Conservation (phyloP, 257 asterid genomes). For the Verbena officinalis region DNA sequence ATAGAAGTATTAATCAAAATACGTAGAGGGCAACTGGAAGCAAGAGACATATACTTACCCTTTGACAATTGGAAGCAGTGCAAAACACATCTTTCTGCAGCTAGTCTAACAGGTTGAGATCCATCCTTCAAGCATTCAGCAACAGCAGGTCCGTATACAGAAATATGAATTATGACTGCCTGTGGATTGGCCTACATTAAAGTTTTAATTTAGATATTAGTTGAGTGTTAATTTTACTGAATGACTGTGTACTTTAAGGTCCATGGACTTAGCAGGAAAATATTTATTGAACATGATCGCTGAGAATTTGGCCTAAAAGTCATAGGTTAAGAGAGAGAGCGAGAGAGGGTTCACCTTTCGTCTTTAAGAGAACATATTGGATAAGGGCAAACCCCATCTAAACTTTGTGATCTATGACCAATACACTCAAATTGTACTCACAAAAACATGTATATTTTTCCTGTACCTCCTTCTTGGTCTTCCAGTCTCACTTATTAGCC, state of each 20-base stretch:
- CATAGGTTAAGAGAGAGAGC: neutral
- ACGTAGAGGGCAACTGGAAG: slow-evolving; percentile 19
- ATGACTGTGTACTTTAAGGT: neutral
- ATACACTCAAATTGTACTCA: neutral
- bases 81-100: slow-evolving; percentile 95
- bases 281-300: neutral
- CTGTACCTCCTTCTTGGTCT: neutral
- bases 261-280: neutral
- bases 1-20: neutral
- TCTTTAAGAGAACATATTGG: no score
- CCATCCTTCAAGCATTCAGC: slow-evolving; percentile 89
- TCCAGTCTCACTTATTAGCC: neutral
- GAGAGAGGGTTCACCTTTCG: neutral
- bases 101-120: slow-evolving; percentile 78
- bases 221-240: slow-evolving; percentile 18
- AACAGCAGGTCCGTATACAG: slow-evolving; percentile 74
- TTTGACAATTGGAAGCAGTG: slow-evolving; percentile 83
- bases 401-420: neutral
- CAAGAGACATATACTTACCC: slow-evolving; percentile 54
- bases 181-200: slow-evolving; percentile 74
- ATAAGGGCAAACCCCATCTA: neutral
- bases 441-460: neutral
- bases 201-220: slow-evolving; percentile 22
- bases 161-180: slow-evolving; percentile 52
- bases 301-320: neutral